Evolutionary conservation across 805 yeast genomes (phyloP), one percentile per base, ranked within the genome.

Genomic region (Clavispora vitiphila): DNA sequence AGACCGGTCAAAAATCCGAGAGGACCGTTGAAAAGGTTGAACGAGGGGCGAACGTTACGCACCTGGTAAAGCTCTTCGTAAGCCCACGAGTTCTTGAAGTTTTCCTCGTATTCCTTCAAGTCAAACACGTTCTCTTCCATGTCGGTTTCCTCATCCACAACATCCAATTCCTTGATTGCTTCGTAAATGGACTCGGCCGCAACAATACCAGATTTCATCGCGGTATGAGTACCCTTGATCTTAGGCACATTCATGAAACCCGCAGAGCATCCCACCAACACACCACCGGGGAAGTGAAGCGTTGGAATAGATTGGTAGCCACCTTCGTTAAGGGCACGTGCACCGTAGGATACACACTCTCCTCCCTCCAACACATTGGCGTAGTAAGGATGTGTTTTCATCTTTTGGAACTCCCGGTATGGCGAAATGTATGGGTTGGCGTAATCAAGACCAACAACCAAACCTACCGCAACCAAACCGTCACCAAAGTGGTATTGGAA

Each of bases 231-330:
- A 12, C 99, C 99, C 67, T 93, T 93, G 57, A 93, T 86, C 63
- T 91, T 93, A 40, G 99, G 97, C 34, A 93, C 98, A 60, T 93
- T 93, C 79, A 93, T 77, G 62, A 93, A 91, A 1, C 99, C 99
- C 3, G 99, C 99, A 43, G 95, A 71, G 43, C 95, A 93, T 24
- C 99, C 99, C 30, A 93, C 91, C 22, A 93, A 67, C 8, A 89
- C 83, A 40, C 99, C 99, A 38, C 99, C 99, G 2, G 98, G 98
- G 76, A 93, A 93, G 50, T 82, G 71, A 41, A 93, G 72, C 58
- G 82, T 78, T 19, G 99, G 99, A 39, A 93, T 85, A 29, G 95
- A 82, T 69, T 93, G 99, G 52, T 72, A 75, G 1, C 99, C 99
- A 48, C 99, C 99, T 67, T 93, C 99, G 62, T 91, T 93, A 53